Conservation (phyloP, 345 rosid genomes). For the Erodium maritimum region DNA sequence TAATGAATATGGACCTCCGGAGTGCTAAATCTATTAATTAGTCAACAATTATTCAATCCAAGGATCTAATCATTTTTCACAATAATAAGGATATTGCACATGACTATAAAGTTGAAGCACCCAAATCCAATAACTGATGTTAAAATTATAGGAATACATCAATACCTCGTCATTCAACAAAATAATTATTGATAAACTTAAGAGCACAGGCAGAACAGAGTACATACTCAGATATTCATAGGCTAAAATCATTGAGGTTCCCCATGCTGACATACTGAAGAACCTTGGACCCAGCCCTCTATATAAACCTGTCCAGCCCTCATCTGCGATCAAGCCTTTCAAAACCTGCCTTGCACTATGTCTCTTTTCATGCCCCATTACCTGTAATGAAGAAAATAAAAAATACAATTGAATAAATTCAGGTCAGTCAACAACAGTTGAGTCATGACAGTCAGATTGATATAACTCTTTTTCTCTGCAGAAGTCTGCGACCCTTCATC, state of each 20-base stretch:
- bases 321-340: conserved; percentile 58
- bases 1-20: no score
- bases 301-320: conserved; percentile 91
- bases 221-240: conserved; percentile 92
- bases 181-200: background rate
- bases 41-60: no score
- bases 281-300: conserved; percentile 93
- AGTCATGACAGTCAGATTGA: background rate
- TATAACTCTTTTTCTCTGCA: background rate
- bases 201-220: conserved; percentile 3
- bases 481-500: background rate
- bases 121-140: no score
- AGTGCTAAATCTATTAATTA: no score
- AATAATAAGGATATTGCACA: no score
- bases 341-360: conserved; percentile 60
- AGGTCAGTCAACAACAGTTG: background rate
- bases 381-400: conserved; percentile 26
- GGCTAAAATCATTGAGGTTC: conserved; percentile 91
- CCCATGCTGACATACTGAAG: conserved; percentile 99
- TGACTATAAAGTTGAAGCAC: no score
- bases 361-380: conserved; percentile 76
- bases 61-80: no score
- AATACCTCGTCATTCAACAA: no score
- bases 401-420: background rate
- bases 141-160: no score